Base-by-base conservation (phyloP, 1,284 basidiomycete species). In the Somion occarium region DNA sequence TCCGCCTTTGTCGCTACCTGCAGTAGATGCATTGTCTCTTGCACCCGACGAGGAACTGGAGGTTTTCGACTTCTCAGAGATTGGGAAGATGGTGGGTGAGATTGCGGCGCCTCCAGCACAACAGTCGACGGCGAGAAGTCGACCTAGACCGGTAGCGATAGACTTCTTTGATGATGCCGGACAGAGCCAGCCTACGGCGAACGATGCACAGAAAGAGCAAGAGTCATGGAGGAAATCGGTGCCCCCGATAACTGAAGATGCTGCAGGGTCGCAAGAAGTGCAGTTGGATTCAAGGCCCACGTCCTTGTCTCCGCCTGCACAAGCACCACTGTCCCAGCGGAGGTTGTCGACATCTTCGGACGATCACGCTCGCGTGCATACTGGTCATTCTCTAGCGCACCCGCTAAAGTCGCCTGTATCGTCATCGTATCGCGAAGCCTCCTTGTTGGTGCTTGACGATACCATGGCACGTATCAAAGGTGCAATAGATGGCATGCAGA, bases 401-500 rank as follows among this genome's bases (percentile, higher is more conserved):
- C 38, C 51, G 42, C 52, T 47, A 52, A 59, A 11, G 39, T 65
- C 65, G 19, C 63, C 63, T 15, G 61, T 65, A 38, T 61, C 63
- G 2, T 53, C 67, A 3, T 55, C 65, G n/a, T 80, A 80, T 65
- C 83, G 82, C 60, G 88, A 85, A 58, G 80, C 80, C 39, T 74
- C 83, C 15, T 85, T 91, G 76, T 82, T 87, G 3, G 77, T 88
- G 13, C 71, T 95, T 59, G 87, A 93, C 61, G 87, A 92, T 62
- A 83, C 85, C 49, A 88, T 97, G 78, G 91, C 88, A 4, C 80
- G 92, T 25, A 92, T 97, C 61, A 93, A 89, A 63, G 91, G 89
- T 20, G 93, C 86, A 3, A 70, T 96, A 61, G 79, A 83, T 63
- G 79, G 78, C 37, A 88, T 90, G 79, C 82, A 88, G 49, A 69